These are phyloP conservation scores for Herpetospermum pedunculosum DNA, from an alignment of 306 rosid species.

Conservation along the genomic window DNA sequence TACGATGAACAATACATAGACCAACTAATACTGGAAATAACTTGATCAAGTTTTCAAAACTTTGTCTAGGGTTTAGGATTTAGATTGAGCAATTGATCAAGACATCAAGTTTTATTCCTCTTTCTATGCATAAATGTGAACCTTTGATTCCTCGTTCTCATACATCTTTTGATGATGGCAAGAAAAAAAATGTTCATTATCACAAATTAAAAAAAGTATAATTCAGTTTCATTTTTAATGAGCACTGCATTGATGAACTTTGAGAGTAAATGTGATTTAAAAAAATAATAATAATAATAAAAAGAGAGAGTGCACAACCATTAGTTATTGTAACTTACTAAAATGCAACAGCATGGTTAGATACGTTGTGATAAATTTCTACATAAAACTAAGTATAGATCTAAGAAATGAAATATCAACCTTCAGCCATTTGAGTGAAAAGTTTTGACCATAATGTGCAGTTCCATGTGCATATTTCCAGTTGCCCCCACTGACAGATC, in stretches of 20 bases:
- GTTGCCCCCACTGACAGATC: constrained; percentile 90
- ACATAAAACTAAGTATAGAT: constrained; percentile 1
- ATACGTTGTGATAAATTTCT: neutral
- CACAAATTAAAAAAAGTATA: neutral
- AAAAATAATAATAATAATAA: too few relatives aligned
- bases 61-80: neutral
- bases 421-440: constrained; percentile 93
- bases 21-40: neutral
- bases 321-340: neutral
- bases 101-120: neutral
- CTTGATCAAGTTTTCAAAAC: neutral
- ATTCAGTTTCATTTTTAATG: neutral
- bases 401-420: constrained; percentile 23
- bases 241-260: neutral
- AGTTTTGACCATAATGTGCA: constrained; percentile 96
- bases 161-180: neutral
- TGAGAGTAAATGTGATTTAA: neutral
- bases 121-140: neutral
- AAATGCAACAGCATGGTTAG: neutral
- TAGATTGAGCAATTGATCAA: neutral
- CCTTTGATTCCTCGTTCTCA: neutral
- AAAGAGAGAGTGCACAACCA: neutral
- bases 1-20: neutral
- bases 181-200: neutral
- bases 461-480: constrained; percentile 99